Evolutionary conservation across 306 rosid genomes (phyloP).

Genomic region (Citrullus mucosospermus): DNA sequence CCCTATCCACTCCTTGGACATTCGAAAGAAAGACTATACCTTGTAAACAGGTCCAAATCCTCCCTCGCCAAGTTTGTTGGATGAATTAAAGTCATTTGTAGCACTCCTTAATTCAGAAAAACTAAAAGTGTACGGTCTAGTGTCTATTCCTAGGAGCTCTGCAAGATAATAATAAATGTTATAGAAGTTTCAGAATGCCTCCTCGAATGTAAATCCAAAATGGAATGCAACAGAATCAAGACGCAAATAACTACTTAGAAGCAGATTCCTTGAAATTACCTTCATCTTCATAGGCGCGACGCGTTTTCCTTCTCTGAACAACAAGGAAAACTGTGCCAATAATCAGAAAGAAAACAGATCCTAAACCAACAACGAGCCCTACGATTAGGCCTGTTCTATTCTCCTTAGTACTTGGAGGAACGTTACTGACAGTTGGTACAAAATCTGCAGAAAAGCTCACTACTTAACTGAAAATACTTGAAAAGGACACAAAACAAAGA

Average conservation of each 20-base stretch:
- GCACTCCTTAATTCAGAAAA: conserved; percentile 48
- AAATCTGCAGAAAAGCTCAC: conserved; percentile 36
- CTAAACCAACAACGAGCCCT: conserved; percentile 55
- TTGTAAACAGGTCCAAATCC: conserved; percentile 82
- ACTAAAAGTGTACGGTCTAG: conserved; percentile 53
- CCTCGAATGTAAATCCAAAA: not conserved
- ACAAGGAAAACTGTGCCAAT: conserved; percentile 18
- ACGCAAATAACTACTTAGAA: not conserved
- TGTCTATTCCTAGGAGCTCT: conserved; percentile 59
- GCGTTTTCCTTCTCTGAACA: conserved; percentile 31
- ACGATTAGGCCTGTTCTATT: conserved; percentile 36
- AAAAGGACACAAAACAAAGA: not conserved
- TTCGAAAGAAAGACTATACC: conserved; percentile 19
- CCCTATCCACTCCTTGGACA: not conserved
- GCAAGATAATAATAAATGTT: conserved; percentile 10
- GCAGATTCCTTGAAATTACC: conserved; percentile 24
- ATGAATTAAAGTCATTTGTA: conserved; percentile 44
- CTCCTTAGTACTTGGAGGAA: conserved; percentile 30
- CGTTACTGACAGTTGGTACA: conserved; percentile 37
- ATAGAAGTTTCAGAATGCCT: not conserved
- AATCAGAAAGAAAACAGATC: conserved; percentile 26
- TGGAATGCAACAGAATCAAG: not conserved
- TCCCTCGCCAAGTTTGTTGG: conserved; percentile 71
- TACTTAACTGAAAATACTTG: not conserved
- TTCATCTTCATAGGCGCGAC: conserved; percentile 19